Conservation (phyloP, 1,284 basidiomycete genomes). For the Fereydounia khargensis region DNA sequence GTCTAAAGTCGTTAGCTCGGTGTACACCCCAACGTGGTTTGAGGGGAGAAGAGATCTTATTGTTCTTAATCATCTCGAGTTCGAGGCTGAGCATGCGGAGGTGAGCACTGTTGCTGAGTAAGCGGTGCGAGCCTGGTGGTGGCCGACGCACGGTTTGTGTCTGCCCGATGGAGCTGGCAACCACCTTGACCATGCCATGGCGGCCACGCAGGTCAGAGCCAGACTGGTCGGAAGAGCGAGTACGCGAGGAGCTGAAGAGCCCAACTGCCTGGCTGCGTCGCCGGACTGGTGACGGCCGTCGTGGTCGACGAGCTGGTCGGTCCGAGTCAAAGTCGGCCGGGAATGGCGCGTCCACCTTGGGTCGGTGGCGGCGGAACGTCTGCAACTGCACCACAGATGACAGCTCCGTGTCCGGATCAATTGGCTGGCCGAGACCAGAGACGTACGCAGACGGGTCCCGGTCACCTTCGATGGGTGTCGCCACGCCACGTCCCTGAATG, state of each 20-base stretch:
- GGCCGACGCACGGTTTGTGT: conserved; percentile 14
- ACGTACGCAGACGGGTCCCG: conserved; percentile 45
- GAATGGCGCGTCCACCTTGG: conserved; percentile 42
- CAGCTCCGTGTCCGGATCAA: conserved; percentile 53
- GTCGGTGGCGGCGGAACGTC: conserved; percentile 46
- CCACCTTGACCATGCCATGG: conserved; percentile 35
- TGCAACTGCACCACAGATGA: conserved; percentile 52
- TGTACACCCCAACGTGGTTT: conserved; percentile 52
- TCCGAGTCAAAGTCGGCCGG: conserved; percentile 9
- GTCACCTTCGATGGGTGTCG: conserved; percentile 24
- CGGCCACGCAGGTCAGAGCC: conserved; percentile 30
- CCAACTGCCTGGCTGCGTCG: no score
- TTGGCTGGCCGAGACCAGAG: conserved; percentile 46
- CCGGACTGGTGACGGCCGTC: background rate
- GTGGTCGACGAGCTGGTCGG: background rate
- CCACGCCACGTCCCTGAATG: conserved; percentile 27
- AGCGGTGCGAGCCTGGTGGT: background rate
- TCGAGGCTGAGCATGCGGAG: conserved; percentile 54
- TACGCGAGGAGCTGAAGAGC: no score
- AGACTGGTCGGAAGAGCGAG: no score
- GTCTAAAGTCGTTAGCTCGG: conserved; percentile 44
- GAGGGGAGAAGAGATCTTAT: conserved; percentile 53
- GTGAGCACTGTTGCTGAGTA: conserved; percentile 50
- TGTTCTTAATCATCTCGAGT: conserved; percentile 53
- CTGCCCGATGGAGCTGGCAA: conserved; percentile 23